phyloP scores from a whole-genome alignment of 2,329 filamentous ascomycete species.

The Stachybotrys chartarum region DNA sequence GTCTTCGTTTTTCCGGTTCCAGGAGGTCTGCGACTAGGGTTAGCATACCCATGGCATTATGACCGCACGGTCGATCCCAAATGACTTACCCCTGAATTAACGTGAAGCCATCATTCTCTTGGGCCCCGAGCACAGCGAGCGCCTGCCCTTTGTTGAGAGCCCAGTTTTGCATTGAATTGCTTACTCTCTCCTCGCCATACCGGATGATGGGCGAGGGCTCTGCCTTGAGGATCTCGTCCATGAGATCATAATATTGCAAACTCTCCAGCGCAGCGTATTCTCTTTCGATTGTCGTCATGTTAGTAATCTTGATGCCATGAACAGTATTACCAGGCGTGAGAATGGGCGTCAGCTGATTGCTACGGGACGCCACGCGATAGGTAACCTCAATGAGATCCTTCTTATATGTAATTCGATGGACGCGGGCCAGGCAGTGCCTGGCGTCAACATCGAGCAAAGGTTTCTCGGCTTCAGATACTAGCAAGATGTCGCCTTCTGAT shows the following conservation, averaged over 20 bases:
- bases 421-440: conserved; percentile 78
- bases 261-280: conserved; percentile 90
- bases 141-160: conserved; percentile 83
- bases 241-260: conserved; percentile 91
- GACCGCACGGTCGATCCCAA: neutral
- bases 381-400: conserved; percentile 76
- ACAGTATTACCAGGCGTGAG: conserved; percentile 65
- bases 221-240: conserved; percentile 82
- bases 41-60: neutral
- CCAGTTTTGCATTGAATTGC: conserved; percentile 67
- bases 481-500: conserved; percentile 79
- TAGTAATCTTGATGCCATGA: conserved; percentile 76
- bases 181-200: conserved; percentile 68
- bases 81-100: conserved; percentile 73
- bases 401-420: conserved; percentile 74
- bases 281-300: conserved; percentile 88
- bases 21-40: conserved; percentile 56
- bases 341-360: conserved; percentile 51
- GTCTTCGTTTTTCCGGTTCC: conserved; percentile 99
- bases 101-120: conserved; percentile 95
- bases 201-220: conserved; percentile 83
- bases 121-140: conserved; percentile 81
- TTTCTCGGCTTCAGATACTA: conserved; percentile 68
- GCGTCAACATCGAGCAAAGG: conserved; percentile 60
- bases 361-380: conserved; percentile 69